Conservation (phyloP, 2,329 filamentous ascomycete genomes). For the Fusarium fracticaudum region DNA sequence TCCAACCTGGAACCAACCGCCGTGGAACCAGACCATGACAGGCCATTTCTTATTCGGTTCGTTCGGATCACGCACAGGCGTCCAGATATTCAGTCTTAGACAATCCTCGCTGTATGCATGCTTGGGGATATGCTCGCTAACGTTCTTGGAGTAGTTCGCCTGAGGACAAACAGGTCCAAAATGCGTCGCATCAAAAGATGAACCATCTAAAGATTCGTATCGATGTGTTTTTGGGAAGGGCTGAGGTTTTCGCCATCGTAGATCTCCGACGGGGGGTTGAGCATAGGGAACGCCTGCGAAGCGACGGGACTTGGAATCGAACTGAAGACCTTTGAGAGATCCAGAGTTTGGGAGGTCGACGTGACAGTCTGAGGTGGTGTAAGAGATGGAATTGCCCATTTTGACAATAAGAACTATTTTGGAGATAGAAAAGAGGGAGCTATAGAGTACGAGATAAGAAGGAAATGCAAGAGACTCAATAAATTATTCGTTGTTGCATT, state of each 20-base stretch:
- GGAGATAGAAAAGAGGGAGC: background rate
- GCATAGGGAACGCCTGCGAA: conserved; percentile 53
- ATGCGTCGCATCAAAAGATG: background rate
- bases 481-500: background rate
- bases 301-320: conserved; percentile 47
- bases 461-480: background rate
- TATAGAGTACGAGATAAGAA: background rate
- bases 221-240: background rate
- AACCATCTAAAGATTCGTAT: background rate
- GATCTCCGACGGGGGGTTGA: conserved; percentile 44
- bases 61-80: background rate
- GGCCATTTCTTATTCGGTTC: conserved; percentile 35
- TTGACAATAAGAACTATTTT: background rate
- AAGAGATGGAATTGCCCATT: conserved; percentile 18
- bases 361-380: background rate
- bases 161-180: conserved; percentile 6
- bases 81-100: conserved; percentile 1
- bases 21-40: conserved; percentile 52
- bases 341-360: background rate
- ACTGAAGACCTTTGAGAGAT: conserved; percentile 47
- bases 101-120: conserved; percentile 15
- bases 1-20: conserved; percentile 59
- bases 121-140: conserved; percentile 10
- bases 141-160: conserved; percentile 17
- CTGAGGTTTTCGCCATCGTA: conserved; percentile 5